Percentiles rank a stretch among this genome's conserved stretches.
Conservation (phyloP, 2,329 filamentous ascomycete species). For the Tothia fuscella region DNA sequence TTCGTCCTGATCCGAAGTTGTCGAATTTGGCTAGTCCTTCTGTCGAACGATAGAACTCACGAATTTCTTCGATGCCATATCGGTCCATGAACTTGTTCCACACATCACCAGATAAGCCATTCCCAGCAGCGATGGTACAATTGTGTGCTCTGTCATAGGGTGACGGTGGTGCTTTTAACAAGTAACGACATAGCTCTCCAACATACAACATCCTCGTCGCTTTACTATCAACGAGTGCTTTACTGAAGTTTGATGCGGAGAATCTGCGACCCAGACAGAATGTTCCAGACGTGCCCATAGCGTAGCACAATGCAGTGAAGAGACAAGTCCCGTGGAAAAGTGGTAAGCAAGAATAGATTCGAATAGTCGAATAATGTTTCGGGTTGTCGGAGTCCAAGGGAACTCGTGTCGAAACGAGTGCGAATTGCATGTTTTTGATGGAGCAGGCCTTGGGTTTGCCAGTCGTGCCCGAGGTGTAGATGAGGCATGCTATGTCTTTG, state of each 20-base stretch:
- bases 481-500: constrained; percentile 25
- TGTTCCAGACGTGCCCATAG: constrained; percentile 23
- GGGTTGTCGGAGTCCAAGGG: constrained; percentile 25
- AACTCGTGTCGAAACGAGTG: constrained; percentile 26
- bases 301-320: constrained; percentile 32
- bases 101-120: constrained; percentile 36
- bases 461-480: constrained; percentile 37
- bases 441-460: constrained; percentile 18
- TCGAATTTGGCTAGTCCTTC: constrained; percentile 36
- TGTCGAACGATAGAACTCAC: constrained; percentile 37
- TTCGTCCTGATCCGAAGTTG: constrained; percentile 21
- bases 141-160: constrained; percentile 34
- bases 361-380: constrained; percentile 31
- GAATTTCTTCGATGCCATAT: constrained; percentile 33
- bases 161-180: constrained; percentile 32
- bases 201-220: constrained; percentile 36
- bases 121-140: constrained; percentile 34
- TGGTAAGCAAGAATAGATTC: constrained; percentile 36
- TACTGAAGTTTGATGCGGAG: constrained; percentile 34
- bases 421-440: constrained; percentile 21
- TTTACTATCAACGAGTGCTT: constrained; percentile 30
- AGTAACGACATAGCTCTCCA: constrained; percentile 38
- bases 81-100: constrained; percentile 35
- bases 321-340: constrained; percentile 39
- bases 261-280: constrained; percentile 35